phyloP scores from a whole-genome alignment of 2,329 filamentous ascomycete species.

The Anisogramma anomala region DNA sequence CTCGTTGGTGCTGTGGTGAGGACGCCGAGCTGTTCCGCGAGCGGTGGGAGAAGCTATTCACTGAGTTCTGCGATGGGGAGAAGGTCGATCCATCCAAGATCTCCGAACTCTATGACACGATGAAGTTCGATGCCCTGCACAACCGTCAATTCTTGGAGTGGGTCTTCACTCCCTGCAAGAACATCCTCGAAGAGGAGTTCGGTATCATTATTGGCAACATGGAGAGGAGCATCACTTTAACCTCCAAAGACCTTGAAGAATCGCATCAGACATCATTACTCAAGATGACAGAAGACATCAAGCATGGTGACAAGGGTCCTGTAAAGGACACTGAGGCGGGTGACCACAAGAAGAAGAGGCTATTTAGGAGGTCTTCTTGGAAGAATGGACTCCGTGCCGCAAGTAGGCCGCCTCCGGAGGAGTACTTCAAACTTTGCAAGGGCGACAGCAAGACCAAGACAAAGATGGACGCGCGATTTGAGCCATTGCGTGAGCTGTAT shows the following conservation, averaged over 20 bases:
- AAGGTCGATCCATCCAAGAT: conserved; percentile 99
- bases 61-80: conserved; percentile 90
- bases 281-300: too few species aligned
- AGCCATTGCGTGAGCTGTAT: conserved; percentile 85
- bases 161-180: conserved; percentile 81
- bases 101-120: conserved; percentile 95
- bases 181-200: conserved; percentile 63
- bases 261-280: conserved; percentile 3
- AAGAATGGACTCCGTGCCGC: conserved; percentile 40
- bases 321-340: conserved; percentile 32
- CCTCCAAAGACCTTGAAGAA: conserved; percentile 31
- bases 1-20: conserved; percentile 92
- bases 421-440: conserved; percentile 86
- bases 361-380: conserved; percentile 52
- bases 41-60: conserved; percentile 95
- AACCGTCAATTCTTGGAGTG: conserved; percentile 95
- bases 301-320: conserved; percentile 23
- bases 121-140: conserved; percentile 98
- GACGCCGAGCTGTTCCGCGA: conserved; percentile 91
- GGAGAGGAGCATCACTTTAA: conserved; percentile 23
- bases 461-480: conserved; percentile 73
- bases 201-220: conserved; percentile 19
- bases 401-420: conserved; percentile 45
- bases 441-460: conserved; percentile 62
- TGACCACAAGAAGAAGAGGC: conserved; percentile 31